phyloP scores from a whole-genome alignment of 2,329 filamentous ascomycete species.

The Colletotrichum cordylinicola region DNA sequence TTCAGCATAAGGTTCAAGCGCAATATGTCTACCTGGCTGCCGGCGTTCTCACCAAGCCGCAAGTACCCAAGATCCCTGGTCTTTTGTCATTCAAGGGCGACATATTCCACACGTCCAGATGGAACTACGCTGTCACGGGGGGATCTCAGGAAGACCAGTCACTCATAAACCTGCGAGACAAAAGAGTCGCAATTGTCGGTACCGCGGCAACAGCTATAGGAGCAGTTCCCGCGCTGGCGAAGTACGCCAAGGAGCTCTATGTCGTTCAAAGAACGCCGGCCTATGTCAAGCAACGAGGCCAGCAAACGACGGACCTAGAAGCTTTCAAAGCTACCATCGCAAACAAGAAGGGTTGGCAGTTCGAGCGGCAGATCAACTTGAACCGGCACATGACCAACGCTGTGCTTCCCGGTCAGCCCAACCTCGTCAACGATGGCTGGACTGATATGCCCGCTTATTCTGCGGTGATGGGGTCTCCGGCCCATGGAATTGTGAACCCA shows the following conservation, averaged over 20 bases:
- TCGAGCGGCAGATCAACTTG: constrained; percentile 46
- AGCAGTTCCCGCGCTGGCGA: constrained; percentile 48
- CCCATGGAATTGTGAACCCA: constrained; percentile 39
- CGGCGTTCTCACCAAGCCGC: constrained; percentile 39
- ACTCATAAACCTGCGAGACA: constrained; percentile 48
- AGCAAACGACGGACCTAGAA: constrained; percentile 43
- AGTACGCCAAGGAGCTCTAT: constrained; percentile 53
- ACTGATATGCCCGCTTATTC: constrained; percentile 42
- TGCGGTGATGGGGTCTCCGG: constrained; percentile 37
- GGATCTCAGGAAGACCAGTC: constrained; percentile 43
- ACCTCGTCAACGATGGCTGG: constrained; percentile 58
- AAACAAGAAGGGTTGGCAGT: constrained; percentile 52
- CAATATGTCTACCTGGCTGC: constrained; percentile 39
- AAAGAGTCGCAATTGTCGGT: constrained; percentile 53
- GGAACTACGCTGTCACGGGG: constrained; percentile 49
- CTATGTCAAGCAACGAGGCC: constrained; percentile 40
- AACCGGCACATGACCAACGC: constrained; percentile 43
- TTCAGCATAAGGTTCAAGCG: constrained; percentile 32
- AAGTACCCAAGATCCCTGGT: constrained; percentile 45
- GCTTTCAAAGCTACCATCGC: constrained; percentile 41
- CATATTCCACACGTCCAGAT: constrained; percentile 50
- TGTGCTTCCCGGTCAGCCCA: constrained; percentile 19
- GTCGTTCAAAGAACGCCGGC: constrained; percentile 62
- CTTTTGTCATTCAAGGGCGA: constrained; percentile 44
- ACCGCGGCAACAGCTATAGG: constrained; percentile 55